These are phyloP conservation scores for Tinospora cordifolia DNA, from an alignment of 164 flowering plant species.

Conservation along the genomic window DNA sequence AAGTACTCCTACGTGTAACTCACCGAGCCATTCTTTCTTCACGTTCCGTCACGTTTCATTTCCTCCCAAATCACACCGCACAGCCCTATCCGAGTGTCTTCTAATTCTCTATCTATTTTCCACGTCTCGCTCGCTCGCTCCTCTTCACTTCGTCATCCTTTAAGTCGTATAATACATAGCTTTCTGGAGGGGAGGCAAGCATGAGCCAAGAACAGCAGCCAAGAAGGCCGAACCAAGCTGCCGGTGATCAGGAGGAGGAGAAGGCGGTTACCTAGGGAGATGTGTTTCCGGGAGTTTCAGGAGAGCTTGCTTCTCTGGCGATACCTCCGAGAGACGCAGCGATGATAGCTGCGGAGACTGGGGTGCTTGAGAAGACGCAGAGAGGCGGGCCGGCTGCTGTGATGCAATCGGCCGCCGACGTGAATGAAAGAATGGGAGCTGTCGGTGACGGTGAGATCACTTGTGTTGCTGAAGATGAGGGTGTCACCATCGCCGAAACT, in stretches of 20 bases:
- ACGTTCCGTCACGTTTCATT: too few relatives aligned
- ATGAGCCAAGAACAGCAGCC: background rate
- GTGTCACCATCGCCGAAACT: constrained; percentile 33
- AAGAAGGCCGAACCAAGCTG: background rate
- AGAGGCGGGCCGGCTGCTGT: constrained; percentile 39
- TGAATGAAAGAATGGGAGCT: constrained; percentile 31
- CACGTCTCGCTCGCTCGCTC: too few relatives aligned
- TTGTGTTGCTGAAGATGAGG: constrained; percentile 24
- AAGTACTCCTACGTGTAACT: too few relatives aligned
- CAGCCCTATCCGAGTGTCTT: too few relatives aligned
- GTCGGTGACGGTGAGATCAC: constrained; percentile 34
- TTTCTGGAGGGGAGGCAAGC: too few relatives aligned
- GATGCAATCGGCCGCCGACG: constrained; percentile 36
- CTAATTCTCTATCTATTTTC: too few relatives aligned
- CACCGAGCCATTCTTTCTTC: too few relatives aligned
- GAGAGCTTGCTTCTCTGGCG: constrained; percentile 35
- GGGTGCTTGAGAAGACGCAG: constrained; percentile 30
- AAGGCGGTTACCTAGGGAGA: background rate
- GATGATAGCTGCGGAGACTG: constrained; percentile 40
- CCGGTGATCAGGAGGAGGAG: background rate
- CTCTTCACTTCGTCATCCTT: too few relatives aligned
- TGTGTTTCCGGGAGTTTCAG: constrained; percentile 16
- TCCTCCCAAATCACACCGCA: too few relatives aligned
- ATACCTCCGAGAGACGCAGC: constrained; percentile 42
- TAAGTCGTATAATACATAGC: too few relatives aligned